Conservation (phyloP, 2,329 filamentous ascomycete species). For the Colletotrichum spaethianum region DNA sequence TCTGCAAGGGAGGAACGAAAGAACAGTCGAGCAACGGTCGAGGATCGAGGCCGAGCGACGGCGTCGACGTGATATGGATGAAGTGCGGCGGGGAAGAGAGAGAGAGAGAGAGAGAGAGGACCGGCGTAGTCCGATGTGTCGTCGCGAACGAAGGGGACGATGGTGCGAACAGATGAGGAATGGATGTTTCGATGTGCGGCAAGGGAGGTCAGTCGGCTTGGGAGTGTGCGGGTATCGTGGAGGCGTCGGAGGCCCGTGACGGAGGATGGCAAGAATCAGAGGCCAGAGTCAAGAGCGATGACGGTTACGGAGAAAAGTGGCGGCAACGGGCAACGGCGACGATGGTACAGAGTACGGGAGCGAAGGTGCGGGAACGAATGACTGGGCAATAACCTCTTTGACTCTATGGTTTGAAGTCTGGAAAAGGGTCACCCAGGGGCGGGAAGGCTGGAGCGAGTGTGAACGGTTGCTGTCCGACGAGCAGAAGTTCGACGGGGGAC, state of each 20-base stretch:
- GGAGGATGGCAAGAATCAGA: background rate
- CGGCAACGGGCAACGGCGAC: slow-evolving; percentile 11
- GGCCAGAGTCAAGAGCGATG: slow-evolving; percentile 26
- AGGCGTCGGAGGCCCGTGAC: slow-evolving; percentile 17
- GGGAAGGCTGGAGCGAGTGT: slow-evolving; percentile 39
- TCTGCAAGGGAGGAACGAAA: slow-evolving; percentile 14
- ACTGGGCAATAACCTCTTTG: slow-evolving; percentile 20
- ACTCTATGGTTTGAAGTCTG: background rate
- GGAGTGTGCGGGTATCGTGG: slow-evolving; percentile 8
- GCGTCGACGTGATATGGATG: slow-evolving; percentile 9
- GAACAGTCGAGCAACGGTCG: slow-evolving; percentile 9
- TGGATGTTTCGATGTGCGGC: slow-evolving; percentile 17
- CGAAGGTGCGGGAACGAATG: slow-evolving; percentile 39
- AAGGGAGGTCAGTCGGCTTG: slow-evolving; percentile 5
- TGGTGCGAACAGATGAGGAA: slow-evolving; percentile 7
- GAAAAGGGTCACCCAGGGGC: slow-evolving; percentile 2
- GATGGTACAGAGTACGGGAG: slow-evolving; percentile 20
- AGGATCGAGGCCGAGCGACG: slow-evolving; percentile 2
- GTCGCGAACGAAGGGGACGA: slow-evolving; percentile 22
- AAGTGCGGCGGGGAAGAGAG: background rate
- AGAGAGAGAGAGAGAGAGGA: background rate
- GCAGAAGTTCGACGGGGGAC: slow-evolving; percentile 19
- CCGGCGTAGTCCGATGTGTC: background rate
- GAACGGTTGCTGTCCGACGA: slow-evolving; percentile 41
- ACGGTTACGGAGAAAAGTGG: slow-evolving; percentile 8